Evolutionary conservation across 345 rosid genomes (phyloP), one percentile per base, ranked within the genome.

Genomic region (Mangifera indica): DNA sequence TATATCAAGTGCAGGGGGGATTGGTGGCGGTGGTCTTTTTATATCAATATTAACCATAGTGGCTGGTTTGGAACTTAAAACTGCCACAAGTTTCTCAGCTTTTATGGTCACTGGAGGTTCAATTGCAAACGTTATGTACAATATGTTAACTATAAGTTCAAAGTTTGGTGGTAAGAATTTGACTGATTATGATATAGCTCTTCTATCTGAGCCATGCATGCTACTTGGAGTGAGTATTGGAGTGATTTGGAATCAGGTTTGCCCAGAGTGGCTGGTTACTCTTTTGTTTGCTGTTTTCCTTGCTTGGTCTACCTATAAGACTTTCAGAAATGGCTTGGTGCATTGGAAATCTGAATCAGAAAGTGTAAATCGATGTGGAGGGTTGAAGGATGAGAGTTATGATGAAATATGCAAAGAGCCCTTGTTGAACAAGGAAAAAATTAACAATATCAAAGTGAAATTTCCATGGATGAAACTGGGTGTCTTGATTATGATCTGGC

Each of bases 51-150:
- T 94, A 70, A 89, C 86, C 10, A 80, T 92, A 32, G 78, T 88
- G 7, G 90, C 90, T 59, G 89, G 93, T 26, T 44, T 92, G 10
- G 92, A 92, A 82, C 90, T 94, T 67, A 90, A 85, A 82, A 82
- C 89, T 17, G 98, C 98, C 10, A 83, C 97, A 0, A 66, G 84
- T 69, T 90, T 89, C 82, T 92, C 98, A 46, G 95, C 93, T 77
- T 90, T 94, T 74, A 92, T 92, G 98, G 97, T 94, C 57, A 85
- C 97, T 0, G 97, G 95, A 24, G 97, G 98, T 7, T 92, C 98
- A 0, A 51, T 86, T 18, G 97, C 95, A 0, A 94, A 94, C 46
- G 95, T 92, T 10, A 66, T 87, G 48, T 87, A 75, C 80, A 77
- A 86, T 66, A 64, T 87, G 71, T 74, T 82, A 45, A 53, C 80